These are phyloP conservation scores for Cryptococcus jaspeensis DNA, from an alignment of 1,284 basidiomycete genomes.

Conservation along the genomic window DNA sequence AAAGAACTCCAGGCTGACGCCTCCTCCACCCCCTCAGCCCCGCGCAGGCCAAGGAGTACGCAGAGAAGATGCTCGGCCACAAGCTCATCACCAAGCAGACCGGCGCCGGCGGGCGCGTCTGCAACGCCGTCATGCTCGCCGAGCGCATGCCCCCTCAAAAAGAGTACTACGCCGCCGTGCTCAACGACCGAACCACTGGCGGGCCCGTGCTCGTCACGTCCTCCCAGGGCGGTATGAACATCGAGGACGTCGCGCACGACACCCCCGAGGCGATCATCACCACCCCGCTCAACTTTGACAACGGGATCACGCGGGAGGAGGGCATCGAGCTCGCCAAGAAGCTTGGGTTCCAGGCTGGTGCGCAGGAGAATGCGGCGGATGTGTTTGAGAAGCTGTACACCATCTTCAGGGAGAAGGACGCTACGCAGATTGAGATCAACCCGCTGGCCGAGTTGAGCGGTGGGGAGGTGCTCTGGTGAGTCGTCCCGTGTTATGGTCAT, in stretches of 20 bases:
- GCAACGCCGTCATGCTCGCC: conserved; percentile 98
- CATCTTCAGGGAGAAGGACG: conserved; percentile 98
- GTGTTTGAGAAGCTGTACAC: conserved; percentile 94
- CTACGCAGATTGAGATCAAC: conserved; percentile 99
- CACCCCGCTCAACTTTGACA: conserved; percentile 84
- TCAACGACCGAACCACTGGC: conserved; percentile 90
- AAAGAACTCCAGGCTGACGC: background rate
- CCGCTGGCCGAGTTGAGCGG: conserved; percentile 94
- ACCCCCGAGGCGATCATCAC: conserved; percentile 96
- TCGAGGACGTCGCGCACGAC: conserved; percentile 99
- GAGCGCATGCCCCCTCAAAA: conserved; percentile 90
- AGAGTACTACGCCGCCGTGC: conserved; percentile 97
- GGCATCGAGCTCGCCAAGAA: conserved; percentile 81
- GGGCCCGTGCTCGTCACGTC: conserved; percentile 93
- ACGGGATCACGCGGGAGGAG: conserved; percentile 71
- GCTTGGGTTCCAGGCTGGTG: conserved; percentile 80
- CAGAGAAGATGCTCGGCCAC: conserved; percentile 89
- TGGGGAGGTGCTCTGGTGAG: conserved; percentile 88
- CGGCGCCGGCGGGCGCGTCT: conserved; percentile 84
- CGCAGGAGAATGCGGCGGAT: conserved; percentile 81
- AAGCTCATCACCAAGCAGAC: conserved; percentile 99
- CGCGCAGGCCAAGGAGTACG: conserved; percentile 82
- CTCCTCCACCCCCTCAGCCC: conserved; percentile 59
- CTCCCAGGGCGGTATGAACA: conserved; percentile 94
- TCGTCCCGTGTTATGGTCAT: conserved; percentile 7